These are phyloP conservation scores for Choricystis sp. DNA, from an alignment of 139 green algal genomes.

Conservation along the genomic window DNA sequence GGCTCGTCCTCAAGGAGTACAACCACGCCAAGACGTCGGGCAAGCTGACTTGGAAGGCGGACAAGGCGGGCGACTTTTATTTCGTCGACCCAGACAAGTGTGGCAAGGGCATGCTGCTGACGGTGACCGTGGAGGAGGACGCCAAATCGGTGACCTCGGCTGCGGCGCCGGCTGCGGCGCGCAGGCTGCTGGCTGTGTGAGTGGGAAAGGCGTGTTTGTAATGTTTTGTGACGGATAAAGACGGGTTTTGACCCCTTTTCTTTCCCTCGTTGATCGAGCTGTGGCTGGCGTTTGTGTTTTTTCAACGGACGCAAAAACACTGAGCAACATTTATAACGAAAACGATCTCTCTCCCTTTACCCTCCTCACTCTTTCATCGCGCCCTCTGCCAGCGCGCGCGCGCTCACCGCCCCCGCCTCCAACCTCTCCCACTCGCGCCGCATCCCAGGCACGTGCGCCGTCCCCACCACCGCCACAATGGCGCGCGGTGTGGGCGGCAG, in stretches of 20 bases:
- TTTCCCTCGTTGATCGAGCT: no score
- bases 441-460: constrained; percentile 70
- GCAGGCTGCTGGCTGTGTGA: background rate
- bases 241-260: no score
- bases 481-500: constrained; percentile 8
- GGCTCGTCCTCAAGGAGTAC: background rate
- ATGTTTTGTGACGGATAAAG: no score
- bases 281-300: no score
- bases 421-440: constrained; percentile 23
- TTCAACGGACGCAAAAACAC: no score
- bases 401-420: no score
- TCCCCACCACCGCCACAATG: constrained; percentile 70
- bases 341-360: no score
- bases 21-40: background rate
- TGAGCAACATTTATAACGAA: no score
- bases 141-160: background rate
- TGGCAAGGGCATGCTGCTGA: background rate
- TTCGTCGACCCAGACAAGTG: background rate
- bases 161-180: no score
- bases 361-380: no score
- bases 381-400: no score
- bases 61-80: background rate
- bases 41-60: background rate
- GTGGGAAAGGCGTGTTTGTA: no score
- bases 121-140: background rate